These are phyloP conservation scores for Botryotinia convoluta DNA, from an alignment of 2,329 filamentous ascomycete species.

Conservation along the genomic window DNA sequence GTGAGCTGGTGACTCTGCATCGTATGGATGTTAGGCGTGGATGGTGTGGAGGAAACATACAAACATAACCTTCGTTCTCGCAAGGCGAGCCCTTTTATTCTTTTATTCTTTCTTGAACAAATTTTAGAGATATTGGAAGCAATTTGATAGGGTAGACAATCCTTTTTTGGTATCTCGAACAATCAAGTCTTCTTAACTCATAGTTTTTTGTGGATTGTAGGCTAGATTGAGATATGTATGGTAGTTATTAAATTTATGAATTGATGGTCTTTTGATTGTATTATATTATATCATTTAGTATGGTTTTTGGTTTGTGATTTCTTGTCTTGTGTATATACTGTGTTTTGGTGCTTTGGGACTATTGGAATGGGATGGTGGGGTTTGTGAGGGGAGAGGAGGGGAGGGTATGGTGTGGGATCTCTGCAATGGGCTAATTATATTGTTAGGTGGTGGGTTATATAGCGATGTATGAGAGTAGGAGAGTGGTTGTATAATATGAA, in stretches of 20 bases:
- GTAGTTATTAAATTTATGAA: not conserved
- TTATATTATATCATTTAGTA: too few relatives aligned
- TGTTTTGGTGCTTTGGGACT: too few relatives aligned
- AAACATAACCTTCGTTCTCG: not conserved
- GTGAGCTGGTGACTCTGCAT: not conserved
- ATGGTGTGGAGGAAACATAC: not conserved
- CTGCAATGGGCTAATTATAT: too few relatives aligned
- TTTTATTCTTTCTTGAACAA: not conserved
- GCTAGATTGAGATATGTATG: not conserved
- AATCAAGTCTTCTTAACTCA: not conserved
- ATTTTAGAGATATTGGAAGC: not conserved
- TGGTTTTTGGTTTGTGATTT: too few relatives aligned
- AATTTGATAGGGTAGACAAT: not conserved
- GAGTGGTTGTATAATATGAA: too few relatives aligned
- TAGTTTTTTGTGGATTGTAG: not conserved
- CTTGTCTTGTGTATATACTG: too few relatives aligned
- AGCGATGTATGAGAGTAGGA: too few relatives aligned
- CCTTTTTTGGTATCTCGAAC: not conserved
- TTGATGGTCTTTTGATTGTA: not conserved
- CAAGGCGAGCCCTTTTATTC: slow-evolving; percentile 8
- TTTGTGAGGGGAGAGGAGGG: too few relatives aligned
- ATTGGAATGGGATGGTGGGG: too few relatives aligned
- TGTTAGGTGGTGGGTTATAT: too few relatives aligned
- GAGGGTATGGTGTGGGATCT: too few relatives aligned
- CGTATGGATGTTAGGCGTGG: not conserved